Conservation (phyloP, 805 yeast species). For the Cyberlindnera japonica region DNA sequence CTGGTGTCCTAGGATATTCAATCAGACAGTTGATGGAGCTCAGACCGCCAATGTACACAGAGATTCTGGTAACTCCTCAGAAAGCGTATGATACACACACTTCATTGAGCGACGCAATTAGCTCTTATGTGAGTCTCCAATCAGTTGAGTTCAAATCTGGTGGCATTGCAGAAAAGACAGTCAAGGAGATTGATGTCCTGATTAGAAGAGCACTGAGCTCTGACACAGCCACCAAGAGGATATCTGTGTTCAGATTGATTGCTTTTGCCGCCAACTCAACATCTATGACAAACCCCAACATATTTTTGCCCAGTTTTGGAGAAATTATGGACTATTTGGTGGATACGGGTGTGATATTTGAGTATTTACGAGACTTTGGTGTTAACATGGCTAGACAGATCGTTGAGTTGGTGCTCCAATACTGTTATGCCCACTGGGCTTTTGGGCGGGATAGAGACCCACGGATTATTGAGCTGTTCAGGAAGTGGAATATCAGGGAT, state of each 20-base stretch:
- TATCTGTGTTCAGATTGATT: constrained; percentile 32
- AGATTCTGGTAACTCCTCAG: not conserved
- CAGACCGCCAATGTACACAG: constrained; percentile 18
- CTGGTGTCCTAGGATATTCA: constrained; percentile 15
- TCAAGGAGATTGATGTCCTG: constrained; percentile 22
- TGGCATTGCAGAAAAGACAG: constrained; percentile 26
- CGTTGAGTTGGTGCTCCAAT: constrained; percentile 40
- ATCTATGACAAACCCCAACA: constrained; percentile 32
- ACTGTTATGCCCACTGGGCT: constrained; percentile 45
- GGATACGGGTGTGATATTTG: constrained; percentile 35
- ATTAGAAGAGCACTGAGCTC: not conserved
- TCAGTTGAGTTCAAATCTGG: constrained; percentile 23
- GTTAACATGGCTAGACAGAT: constrained; percentile 30
- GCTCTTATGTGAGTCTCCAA: constrained; percentile 10
- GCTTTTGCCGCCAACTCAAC: constrained; percentile 32
- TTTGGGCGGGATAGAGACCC: constrained; percentile 23
- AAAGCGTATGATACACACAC: not conserved
- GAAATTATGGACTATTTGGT: constrained; percentile 38
- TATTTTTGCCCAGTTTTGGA: constrained; percentile 37
- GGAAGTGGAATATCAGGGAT: constrained; percentile 32
- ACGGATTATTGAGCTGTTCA: constrained; percentile 24
- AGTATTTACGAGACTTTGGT: constrained; percentile 26
- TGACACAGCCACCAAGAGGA: constrained; percentile 21
- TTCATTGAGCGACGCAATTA: constrained; percentile 4
- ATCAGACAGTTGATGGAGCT: constrained; percentile 17